Conservation (phyloP, 495 filamentous ascomycete genomes). For the Aspergillus cristatus region DNA sequence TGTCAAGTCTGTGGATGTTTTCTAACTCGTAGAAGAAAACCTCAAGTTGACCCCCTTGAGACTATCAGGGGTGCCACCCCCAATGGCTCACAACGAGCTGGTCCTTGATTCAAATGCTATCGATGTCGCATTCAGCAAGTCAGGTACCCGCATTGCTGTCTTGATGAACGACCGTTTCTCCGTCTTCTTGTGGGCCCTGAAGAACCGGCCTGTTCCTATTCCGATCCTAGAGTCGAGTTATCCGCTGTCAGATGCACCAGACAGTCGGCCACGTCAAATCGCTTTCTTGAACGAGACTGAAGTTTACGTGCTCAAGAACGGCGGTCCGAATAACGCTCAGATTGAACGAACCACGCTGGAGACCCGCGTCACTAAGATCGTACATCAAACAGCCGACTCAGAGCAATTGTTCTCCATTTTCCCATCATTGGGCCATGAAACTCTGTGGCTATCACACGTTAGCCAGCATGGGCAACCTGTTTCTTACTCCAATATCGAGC, state of each 20-base stretch:
- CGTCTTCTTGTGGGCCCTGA: conserved; percentile 55
- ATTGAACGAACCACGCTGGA: conserved; percentile 33
- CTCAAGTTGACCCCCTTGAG: conserved; percentile 82
- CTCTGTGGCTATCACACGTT: conserved; percentile 35
- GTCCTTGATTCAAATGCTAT: conserved; percentile 49
- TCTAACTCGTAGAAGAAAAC: conserved; percentile 28
- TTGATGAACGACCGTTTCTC: conserved; percentile 55
- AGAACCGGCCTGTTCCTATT: conserved; percentile 33
- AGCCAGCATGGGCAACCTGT: conserved; percentile 15
- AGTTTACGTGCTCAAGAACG: conserved; percentile 31
- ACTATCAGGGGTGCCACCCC: conserved; percentile 78
- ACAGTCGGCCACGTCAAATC: conserved; percentile 33
- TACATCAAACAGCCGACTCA: conserved; percentile 22
- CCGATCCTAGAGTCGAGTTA: conserved; percentile 40
- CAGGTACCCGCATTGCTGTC: conserved; percentile 59
- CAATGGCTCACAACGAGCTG: conserved; percentile 79
- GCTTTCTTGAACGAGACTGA: conserved; percentile 36
- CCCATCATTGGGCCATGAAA: conserved; percentile 23
- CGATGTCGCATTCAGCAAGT: conserved; percentile 65
- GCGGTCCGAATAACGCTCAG: conserved; percentile 19
- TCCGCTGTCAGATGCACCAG: conserved; percentile 27
- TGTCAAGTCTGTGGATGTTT: not conserved
- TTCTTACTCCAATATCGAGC: conserved; percentile 22
- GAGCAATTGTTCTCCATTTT: conserved; percentile 35
- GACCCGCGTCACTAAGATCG: conserved; percentile 23